phyloP scores from a whole-genome alignment of 2,329 filamentous ascomycete species.

The Penicillium decumbens region DNA sequence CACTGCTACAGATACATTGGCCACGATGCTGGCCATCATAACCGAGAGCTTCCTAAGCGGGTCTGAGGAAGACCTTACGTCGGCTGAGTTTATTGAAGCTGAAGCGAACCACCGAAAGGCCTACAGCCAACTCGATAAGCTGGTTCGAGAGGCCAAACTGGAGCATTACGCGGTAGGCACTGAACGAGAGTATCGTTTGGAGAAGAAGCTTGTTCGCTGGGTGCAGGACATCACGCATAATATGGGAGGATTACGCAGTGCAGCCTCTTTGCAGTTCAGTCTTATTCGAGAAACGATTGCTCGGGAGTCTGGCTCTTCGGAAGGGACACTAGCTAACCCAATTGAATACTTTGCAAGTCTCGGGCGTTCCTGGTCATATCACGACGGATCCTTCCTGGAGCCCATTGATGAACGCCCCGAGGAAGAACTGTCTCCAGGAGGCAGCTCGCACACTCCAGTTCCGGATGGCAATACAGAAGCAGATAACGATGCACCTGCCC shows the following conservation, averaged over 20 bases:
- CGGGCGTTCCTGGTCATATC: slow-evolving; percentile 32
- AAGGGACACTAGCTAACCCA: slow-evolving; percentile 12
- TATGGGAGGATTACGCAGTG: slow-evolving; percentile 83
- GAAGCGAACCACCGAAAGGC: slow-evolving; percentile 61
- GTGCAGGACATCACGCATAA: slow-evolving; percentile 82
- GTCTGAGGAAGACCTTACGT: slow-evolving; percentile 69
- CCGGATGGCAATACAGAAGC: slow-evolving; percentile 10
- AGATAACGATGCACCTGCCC: slow-evolving; percentile 17
- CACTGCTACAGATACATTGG: slow-evolving; percentile 67
- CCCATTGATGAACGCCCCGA: slow-evolving; percentile 61
- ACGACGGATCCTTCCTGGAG: slow-evolving; percentile 50
- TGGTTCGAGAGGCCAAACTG: slow-evolving; percentile 77
- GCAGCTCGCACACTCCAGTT: slow-evolving; percentile 3
- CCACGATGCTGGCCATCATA: slow-evolving; percentile 76
- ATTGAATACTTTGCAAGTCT: slow-evolving; percentile 17
- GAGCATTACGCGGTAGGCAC: slow-evolving; percentile 80
- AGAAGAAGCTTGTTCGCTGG: slow-evolving; percentile 74
- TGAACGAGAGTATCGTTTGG: slow-evolving; percentile 72
- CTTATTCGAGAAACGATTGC: slow-evolving; percentile 62
- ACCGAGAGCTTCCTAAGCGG: slow-evolving; percentile 80
- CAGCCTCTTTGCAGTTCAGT: slow-evolving; percentile 81
- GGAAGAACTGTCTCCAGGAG: slow-evolving; percentile 41
- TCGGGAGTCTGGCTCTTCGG: slow-evolving; percentile 15
- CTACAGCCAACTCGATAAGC: slow-evolving; percentile 67
- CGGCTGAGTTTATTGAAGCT: slow-evolving; percentile 60